These are phyloP conservation scores for Kodamaea arcana DNA, from an alignment of 1,139 yeast species.

Conservation along the genomic window DNA sequence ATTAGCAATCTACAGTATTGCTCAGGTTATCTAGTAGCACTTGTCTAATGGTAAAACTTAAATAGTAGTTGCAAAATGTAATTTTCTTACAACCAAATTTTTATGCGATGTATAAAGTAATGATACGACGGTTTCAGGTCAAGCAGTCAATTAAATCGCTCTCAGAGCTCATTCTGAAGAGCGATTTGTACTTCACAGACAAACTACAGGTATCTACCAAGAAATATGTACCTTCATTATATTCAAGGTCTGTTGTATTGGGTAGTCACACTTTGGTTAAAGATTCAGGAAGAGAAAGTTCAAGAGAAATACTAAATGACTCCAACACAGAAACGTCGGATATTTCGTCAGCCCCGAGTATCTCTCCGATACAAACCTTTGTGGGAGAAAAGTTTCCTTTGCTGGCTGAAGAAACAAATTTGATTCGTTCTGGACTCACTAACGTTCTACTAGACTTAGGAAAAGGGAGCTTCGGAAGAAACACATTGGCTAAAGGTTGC, in stretches of 20 bases:
- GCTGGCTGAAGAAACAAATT: constrained; percentile 20
- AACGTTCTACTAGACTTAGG: constrained; percentile 10
- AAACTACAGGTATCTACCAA: constrained; percentile 4
- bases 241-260: constrained; percentile 15
- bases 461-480: neutral
- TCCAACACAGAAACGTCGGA: too few relatives aligned
- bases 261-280: too few relatives aligned
- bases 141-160: neutral
- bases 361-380: constrained; percentile 3
- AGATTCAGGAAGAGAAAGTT: too few relatives aligned
- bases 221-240: constrained; percentile 12
- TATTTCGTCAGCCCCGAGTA: too few relatives aligned
- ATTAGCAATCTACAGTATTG: too few relatives aligned
- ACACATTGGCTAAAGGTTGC: neutral
- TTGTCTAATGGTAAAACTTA: too few relatives aligned
- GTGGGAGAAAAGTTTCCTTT: constrained; percentile 19
- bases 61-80: constrained; percentile 13
- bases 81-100: neutral
- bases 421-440: constrained; percentile 22
- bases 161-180: constrained; percentile 6
- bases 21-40: too few relatives aligned
- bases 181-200: constrained; percentile 5
- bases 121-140: constrained; percentile 2
- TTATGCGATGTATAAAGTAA: constrained; percentile 3
- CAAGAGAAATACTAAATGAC: too few relatives aligned